Base-by-base conservation (phyloP, 2,329 filamentous ascomycete species). In the Alternaria sp. region DNA sequence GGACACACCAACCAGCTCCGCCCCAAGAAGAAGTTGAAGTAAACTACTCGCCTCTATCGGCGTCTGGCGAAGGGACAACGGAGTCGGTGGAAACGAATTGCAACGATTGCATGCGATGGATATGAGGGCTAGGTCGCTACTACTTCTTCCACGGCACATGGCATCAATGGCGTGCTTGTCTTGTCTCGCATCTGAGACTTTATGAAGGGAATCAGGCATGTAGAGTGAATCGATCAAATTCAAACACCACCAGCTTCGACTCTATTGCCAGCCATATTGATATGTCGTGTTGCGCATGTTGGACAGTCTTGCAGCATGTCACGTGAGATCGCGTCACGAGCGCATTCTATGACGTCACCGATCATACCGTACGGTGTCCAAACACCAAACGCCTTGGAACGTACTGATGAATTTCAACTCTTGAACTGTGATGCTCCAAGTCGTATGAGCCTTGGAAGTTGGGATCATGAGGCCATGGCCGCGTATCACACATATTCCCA, bases 21-120 rank as follows among this genome's bases (percentile, higher is more conserved):
- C 87, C 96, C 96, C 85, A 99, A 99, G 95, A 99, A 99, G 94
- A 99, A 99, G 95, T 90, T 97, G 84, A 97, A 97, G 88, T 95
- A 91, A 84, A 86, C 84, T 83, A 68, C 66, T 79, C 77, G 75
- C 76, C 66, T 60, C 60, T 68, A 70, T 66, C 62, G 77, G 77
- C 74, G 74, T 77, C 71, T 72, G 76, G 73, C 73, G 73, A 75
- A 73, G 69, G 51, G 57, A 63, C 46, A 60, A 50, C 65, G 63
- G 72, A 66, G 63, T 65, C 65, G 67, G 70, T 70, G 59, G 71
- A 58, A 69, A 76, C 69, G 73, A 75, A 73, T 69, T 65, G 70
- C 68, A 65, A 75, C 69, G 73, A 73, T 73, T 68, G 73, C 67
- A 75, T 72, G 68, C 68, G 69, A 76, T 60, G 72, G 71, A 71